Conservation (phyloP, 2,329 filamentous ascomycete genomes). For the Whalleya microplaca region DNA sequence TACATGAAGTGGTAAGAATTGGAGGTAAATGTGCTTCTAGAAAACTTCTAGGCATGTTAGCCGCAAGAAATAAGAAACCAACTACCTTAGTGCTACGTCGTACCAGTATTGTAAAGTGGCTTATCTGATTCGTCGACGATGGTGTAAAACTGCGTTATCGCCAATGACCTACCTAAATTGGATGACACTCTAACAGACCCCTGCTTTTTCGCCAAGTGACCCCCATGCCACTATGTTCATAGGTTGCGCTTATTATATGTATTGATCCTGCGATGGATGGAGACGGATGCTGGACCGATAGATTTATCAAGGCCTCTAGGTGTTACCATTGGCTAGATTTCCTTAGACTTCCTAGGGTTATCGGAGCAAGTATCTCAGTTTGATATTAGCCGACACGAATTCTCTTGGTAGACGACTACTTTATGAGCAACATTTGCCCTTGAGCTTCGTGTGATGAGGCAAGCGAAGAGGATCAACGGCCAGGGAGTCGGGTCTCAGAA, state of each 20-base stretch:
- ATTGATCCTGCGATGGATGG: not conserved
- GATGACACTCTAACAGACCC: not conserved
- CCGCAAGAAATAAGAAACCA: too few species aligned
- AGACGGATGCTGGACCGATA: not conserved
- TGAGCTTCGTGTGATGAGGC: conserved; percentile 14
- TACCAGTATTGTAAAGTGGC: conserved; percentile 7
- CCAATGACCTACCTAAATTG: conserved; percentile 22
- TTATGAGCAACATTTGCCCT: not conserved
- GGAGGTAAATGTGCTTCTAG: too few species aligned
- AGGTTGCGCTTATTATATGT: not conserved
- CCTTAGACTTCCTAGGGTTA: conserved; percentile 5
- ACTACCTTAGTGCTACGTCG: conserved; percentile 9
- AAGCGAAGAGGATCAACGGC: conserved; percentile 4
- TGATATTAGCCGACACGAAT: conserved; percentile 16
- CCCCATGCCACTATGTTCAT: too few species aligned
- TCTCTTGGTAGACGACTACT: conserved; percentile 11
- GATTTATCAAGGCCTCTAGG: not conserved
- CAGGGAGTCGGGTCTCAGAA: conserved; percentile 10
- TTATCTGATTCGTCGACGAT: conserved; percentile 12
- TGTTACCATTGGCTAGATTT: conserved; percentile 4
- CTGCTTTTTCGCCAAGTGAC: not conserved
- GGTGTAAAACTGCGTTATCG: conserved; percentile 11
- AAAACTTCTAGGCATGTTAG: too few species aligned
- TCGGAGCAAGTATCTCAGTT: conserved; percentile 10
- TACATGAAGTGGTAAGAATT: too few species aligned